These are phyloP conservation scores for Kwoniella shandongensis DNA, from an alignment of 768 basidiomycete genomes.

Conservation along the genomic window DNA sequence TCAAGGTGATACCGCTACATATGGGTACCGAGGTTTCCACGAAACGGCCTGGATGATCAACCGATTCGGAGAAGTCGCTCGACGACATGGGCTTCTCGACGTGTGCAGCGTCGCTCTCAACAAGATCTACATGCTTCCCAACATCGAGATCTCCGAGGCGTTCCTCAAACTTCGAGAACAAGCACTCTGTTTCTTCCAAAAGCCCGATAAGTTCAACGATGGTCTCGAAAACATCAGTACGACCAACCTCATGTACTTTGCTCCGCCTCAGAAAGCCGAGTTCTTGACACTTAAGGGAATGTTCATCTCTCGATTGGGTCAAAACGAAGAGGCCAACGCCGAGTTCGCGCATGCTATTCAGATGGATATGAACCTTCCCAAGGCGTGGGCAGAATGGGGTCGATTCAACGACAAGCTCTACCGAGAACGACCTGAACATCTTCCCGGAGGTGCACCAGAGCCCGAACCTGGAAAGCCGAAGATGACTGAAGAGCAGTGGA, in stretches of 20 bases:
- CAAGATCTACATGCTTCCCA: constrained; percentile 97
- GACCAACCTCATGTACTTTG: constrained; percentile 98
- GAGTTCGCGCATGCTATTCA: constrained; percentile 95
- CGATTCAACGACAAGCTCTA: constrained; percentile 89
- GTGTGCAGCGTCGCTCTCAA: constrained; percentile 92
- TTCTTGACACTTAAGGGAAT: constrained; percentile 98
- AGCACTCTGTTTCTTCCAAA: constrained; percentile 96
- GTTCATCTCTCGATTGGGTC: constrained; percentile 86
- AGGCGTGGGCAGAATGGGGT: constrained; percentile 99
- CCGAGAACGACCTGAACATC: constrained; percentile 68
- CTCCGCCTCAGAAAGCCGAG: constrained; percentile 89
- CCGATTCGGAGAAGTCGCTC: constrained; percentile 95
- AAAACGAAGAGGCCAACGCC: constrained; percentile 82
- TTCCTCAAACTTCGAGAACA: constrained; percentile 98
- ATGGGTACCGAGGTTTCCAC: constrained; percentile 93
- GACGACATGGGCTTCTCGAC: constrained; percentile 93
- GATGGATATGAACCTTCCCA: constrained; percentile 89
- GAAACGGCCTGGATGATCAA: constrained; percentile 99
- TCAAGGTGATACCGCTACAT: constrained; percentile 57
- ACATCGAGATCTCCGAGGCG: constrained; percentile 99
- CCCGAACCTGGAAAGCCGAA: constrained; percentile 47
- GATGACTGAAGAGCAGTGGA: constrained; percentile 46
- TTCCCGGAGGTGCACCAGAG: constrained; percentile 39
- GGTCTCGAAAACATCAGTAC: constrained; percentile 99
- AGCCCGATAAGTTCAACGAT: constrained; percentile 84